Evolutionary conservation across 2,329 filamentous ascomycete species (phyloP).

Genomic region (Fusarium paranaense): DNA sequence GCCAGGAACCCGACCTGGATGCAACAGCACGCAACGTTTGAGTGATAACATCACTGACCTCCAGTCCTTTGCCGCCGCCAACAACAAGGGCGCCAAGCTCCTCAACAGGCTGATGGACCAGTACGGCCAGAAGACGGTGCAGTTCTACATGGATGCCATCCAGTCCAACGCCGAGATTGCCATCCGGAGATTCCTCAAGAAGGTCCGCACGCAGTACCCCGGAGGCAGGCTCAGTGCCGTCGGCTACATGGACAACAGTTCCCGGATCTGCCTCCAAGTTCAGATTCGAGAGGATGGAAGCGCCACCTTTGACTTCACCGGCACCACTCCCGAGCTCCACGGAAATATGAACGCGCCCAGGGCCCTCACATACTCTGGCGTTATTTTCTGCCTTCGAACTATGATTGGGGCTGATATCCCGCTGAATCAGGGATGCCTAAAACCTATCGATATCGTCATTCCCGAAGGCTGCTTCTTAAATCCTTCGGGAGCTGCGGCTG

Average conservation of each 20-base stretch:
- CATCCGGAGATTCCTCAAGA: conserved; percentile 78
- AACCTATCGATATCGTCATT: conserved; percentile 34
- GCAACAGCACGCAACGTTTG: conserved; percentile 73
- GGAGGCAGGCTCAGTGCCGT: conserved; percentile 72
- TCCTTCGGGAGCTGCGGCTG: conserved; percentile 44
- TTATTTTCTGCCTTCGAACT: conserved; percentile 43
- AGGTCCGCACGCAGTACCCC: conserved; percentile 76
- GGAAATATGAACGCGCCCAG: conserved; percentile 40
- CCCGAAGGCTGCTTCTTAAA: conserved; percentile 46
- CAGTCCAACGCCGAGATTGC: conserved; percentile 82
- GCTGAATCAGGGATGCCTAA: conserved; percentile 61
- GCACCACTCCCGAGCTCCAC: conserved; percentile 38
- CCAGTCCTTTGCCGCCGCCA: conserved; percentile 86
- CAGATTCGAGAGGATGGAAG: conserved; percentile 80
- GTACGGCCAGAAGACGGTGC: conserved; percentile 80
- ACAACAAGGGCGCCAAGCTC: conserved; percentile 85
- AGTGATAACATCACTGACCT: conserved; percentile 87
- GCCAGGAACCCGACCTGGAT: conserved; percentile 25
- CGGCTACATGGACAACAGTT: conserved; percentile 89
- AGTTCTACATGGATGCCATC: conserved; percentile 86
- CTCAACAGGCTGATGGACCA: conserved; percentile 81
- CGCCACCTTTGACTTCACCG: conserved; percentile 65
- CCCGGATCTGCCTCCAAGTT: conserved; percentile 78
- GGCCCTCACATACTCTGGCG: conserved; percentile 38
- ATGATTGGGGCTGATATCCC: conserved; percentile 47